Evolutionary conservation across 2,329 filamentous ascomycete genomes (phyloP).

Genomic region (Metarhizium guizhouense): DNA sequence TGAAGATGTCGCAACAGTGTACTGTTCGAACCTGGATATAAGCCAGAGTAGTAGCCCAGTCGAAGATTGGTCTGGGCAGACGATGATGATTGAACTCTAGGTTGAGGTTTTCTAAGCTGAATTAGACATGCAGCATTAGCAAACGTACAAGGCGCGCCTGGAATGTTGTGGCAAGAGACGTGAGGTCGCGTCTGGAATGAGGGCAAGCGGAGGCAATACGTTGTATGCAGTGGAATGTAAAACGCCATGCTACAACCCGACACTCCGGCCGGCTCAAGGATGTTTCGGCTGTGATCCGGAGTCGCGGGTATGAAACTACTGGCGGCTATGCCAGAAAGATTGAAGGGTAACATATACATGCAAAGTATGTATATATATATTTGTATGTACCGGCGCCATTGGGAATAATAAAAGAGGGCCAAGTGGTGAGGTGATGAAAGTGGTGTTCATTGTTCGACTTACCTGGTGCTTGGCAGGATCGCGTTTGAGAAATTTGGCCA

Average conservation of each 20-base stretch:
- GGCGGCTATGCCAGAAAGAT: not conserved
- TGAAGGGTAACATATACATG: not conserved
- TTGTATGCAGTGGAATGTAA: conserved; percentile 9
- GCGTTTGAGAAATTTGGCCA: not conserved
- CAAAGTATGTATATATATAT: not conserved
- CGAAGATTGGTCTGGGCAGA: no score
- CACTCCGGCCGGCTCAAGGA: not conserved
- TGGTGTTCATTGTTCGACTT: not conserved
- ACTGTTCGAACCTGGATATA: no score
- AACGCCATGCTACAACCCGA: not conserved
- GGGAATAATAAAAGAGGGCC: no score
- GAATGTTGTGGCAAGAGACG: conserved; percentile 12
- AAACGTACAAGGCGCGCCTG: conserved; percentile 4
- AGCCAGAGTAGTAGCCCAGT: no score
- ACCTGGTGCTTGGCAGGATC: not conserved
- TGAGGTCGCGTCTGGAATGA: conserved; percentile 15
- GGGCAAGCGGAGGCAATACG: conserved; percentile 7
- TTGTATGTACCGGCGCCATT: no score
- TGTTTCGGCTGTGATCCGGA: not conserved
- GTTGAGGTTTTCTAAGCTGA: conserved; percentile 3
- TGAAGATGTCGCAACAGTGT: no score
- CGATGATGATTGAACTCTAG: not conserved
- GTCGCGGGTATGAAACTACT: not conserved
- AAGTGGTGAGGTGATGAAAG: not conserved
- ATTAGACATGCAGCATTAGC: conserved; percentile 4